These are phyloP conservation scores for Exophiala mesophila DNA, from an alignment of 2,329 filamentous ascomycete genomes.

Conservation along the genomic window DNA sequence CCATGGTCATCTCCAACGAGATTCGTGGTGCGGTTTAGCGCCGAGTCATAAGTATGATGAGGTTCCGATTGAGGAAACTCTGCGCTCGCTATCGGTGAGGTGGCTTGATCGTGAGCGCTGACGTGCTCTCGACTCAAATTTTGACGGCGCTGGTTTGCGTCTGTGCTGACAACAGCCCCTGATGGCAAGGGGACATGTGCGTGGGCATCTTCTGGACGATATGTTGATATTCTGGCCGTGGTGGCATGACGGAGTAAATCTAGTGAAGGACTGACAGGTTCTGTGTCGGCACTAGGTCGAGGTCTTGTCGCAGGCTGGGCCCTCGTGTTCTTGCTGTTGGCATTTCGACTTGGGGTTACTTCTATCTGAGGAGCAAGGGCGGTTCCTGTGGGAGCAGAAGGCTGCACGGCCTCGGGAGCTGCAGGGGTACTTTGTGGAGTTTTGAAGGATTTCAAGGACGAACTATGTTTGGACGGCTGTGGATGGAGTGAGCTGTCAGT, in stretches of 20 bases:
- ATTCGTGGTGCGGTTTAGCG: not conserved
- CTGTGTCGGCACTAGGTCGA: constrained; percentile 1
- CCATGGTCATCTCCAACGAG: not conserved
- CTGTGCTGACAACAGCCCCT: too few relatives aligned
- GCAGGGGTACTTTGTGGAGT: not conserved
- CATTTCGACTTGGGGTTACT: constrained; percentile 7
- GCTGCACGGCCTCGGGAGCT: not conserved
- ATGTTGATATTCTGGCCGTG: constrained; percentile 7
- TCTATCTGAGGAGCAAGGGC: constrained; percentile 7
- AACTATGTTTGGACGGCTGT: not conserved
- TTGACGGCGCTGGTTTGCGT: not conserved
- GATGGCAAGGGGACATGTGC: not conserved
- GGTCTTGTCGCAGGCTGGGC: too few relatives aligned
- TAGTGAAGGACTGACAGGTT: not conserved
- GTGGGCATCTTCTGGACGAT: constrained; percentile 1
- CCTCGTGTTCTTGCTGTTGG: constrained; percentile 1
- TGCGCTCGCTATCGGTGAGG: not conserved
- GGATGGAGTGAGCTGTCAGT: not conserved
- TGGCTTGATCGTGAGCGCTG: constrained; percentile 12
- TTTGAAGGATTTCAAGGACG: not conserved
- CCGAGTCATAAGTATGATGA: not conserved
- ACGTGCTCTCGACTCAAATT: constrained; percentile 8
- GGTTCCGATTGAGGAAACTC: not conserved
- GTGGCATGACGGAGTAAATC: constrained; percentile 14
- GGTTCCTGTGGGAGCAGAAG: constrained; percentile 1